Conservation (phyloP, 2,329 filamentous ascomycete species). For the Aspergillus sp. region DNA sequence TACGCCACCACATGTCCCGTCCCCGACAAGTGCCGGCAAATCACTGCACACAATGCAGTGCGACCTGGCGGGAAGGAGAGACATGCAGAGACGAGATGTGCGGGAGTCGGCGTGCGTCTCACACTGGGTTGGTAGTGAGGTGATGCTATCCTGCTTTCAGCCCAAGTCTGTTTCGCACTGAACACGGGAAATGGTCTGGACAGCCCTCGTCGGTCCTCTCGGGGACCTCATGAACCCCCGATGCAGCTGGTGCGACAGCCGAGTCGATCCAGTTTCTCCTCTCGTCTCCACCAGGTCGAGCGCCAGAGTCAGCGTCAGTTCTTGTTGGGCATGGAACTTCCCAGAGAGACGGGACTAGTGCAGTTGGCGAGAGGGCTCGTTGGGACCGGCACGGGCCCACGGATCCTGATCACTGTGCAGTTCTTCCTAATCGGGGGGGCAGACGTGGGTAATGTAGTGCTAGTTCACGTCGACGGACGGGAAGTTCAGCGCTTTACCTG, state of each 20-base stretch:
- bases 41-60: not conserved
- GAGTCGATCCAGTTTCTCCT: not conserved
- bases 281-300: not conserved
- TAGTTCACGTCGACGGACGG: conserved; percentile 1
- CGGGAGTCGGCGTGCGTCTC: too few relatives aligned
- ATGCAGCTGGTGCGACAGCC: not conserved
- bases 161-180: too few relatives aligned
- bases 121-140: too few relatives aligned
- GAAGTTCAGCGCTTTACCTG: conserved; percentile 3
- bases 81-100: not conserved
- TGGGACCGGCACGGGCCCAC: not conserved
- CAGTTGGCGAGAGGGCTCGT: not conserved
- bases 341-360: not conserved
- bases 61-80: not conserved
- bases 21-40: not conserved
- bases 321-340: not conserved
- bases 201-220: too few relatives aligned
- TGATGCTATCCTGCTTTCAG: too few relatives aligned
- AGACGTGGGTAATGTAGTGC: not conserved
- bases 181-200: too few relatives aligned
- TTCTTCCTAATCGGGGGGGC: not conserved
- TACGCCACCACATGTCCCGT: not conserved
- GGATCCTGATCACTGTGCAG: not conserved
- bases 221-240: too few relatives aligned
- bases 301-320: not conserved